Conservation (phyloP, 208 protist genomes). For the Herpetomonas samuelpessoai region DNA sequence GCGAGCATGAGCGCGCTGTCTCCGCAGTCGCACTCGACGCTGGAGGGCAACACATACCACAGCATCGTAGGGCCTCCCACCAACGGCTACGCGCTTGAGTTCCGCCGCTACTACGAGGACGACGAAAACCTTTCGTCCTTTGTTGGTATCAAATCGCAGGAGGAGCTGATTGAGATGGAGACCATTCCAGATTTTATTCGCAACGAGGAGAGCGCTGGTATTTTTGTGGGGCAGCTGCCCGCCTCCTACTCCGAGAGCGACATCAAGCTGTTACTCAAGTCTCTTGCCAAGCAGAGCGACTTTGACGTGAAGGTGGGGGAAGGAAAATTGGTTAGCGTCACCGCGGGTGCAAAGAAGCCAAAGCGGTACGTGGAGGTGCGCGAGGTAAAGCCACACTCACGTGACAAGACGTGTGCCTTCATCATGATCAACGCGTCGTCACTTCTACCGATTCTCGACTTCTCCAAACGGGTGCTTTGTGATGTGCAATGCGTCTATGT, state of each 20-base stretch:
- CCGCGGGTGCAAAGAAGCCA: not conserved
- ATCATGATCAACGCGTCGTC: constrained; percentile 68
- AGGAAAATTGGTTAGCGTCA: too few species aligned
- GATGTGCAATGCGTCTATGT: constrained; percentile 80
- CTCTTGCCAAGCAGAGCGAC: constrained; percentile 48
- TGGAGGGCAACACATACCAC: not conserved
- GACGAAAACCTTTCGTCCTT: not conserved
- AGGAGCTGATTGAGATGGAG: not conserved
- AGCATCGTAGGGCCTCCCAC: not conserved
- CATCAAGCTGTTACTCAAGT: constrained; percentile 61
- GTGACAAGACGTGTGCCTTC: constrained; percentile 84
- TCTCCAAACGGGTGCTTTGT: constrained; percentile 75
- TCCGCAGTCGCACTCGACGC: not conserved
- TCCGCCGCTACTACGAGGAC: not conserved
- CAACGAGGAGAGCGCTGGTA: constrained; percentile 51
- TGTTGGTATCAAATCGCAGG: not conserved
- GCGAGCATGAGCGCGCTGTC: not conserved
- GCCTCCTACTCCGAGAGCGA: constrained; percentile 73
- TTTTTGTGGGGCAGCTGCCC: constrained; percentile 81
- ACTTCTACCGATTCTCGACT: constrained; percentile 43
- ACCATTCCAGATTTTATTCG: constrained; percentile 11
- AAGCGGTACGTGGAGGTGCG: constrained; percentile 49
- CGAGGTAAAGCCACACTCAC: constrained; percentile 78
- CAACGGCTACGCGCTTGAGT: not conserved
- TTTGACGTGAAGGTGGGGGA: not conserved